Base-by-base conservation (phyloP, 495 filamentous ascomycete genomes). In the Trichoderma virens region DNA sequence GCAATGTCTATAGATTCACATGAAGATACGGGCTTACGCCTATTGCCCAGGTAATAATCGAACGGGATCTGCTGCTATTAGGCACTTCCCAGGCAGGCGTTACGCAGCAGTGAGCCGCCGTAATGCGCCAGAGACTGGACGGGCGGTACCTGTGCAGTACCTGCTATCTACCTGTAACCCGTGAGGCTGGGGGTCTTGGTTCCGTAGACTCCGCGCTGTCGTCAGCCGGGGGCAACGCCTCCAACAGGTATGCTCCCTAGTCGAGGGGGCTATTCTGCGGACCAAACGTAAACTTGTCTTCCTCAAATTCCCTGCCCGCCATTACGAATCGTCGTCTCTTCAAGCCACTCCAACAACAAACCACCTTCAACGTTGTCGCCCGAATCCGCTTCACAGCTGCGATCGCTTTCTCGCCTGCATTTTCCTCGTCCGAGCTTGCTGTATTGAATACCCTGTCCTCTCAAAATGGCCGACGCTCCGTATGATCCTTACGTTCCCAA, bases 401-500 rank as follows among this genome's bases (percentile, higher is more conserved):
- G 51, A 56, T 30, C 51, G 51, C 51, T 56, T 27, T 5, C 25
- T 30, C 11, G 9, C 27, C 51, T 56, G 16, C 51, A 3, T 28
- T 56, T 56, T 30, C 6, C 27, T 8, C 11, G 4, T 56, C 13
- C 27, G 51, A 28, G 1, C 20, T n/a, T 30, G 1, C 25, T 56
- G 23, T 30, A 28, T 30, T 30, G 51, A 56, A 56, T 30, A 30
- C 2, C 7, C 9, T 56, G 28, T 11, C 25, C 27, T 27, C 23
- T 56, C 51, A 56, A 27, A 56, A 56, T 56, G 51, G 23, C 51
- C 23, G 86, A 91, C 68, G 84, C 83, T 72, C 91, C 91, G 63
- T 96, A 96, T 76, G 92, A 96, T 74, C 92, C 92, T 54, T 96
- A 95, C 78, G 93, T 94, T 72, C 92, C 92, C 67, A 83, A 83